A percentile compares a stretch with the other conserved stretches of the same genome.
Evolutionary conservation across 1,284 basidiomycete species (phyloP).

Genomic region (Rhodotorula sp.): DNA sequence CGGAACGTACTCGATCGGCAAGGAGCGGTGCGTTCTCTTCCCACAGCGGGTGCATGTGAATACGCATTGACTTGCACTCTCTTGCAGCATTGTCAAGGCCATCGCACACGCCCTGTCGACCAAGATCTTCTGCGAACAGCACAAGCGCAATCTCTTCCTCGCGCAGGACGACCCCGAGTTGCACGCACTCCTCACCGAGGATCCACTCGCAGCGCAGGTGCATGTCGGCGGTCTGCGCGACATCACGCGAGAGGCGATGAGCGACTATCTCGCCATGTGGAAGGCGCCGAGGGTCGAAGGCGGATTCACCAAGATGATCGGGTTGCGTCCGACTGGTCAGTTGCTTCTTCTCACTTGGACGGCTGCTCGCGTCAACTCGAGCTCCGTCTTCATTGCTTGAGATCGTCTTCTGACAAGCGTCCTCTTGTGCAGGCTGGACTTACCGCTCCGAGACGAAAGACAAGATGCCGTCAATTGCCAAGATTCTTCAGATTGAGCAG

Average conservation of each 20-base stretch:
- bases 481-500: slow-evolving; percentile 42
- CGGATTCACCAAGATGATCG: slow-evolving; percentile 72
- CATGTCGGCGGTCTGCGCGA: slow-evolving; percentile 81
- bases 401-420: background rate
- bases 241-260: slow-evolving; percentile 72
- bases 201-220: slow-evolving; percentile 75
- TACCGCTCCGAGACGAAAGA: slow-evolving; percentile 44
- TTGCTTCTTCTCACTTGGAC: background rate
- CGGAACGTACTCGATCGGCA: slow-evolving; percentile 95
- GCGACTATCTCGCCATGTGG: slow-evolving; percentile 73
- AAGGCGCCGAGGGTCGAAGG: slow-evolving; percentile 55
- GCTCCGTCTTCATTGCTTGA: background rate
- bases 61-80: background rate
- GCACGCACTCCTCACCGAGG: slow-evolving; percentile 70
- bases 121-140: slow-evolving; percentile 86
- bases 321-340: slow-evolving; percentile 81
- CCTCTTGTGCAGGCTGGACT: slow-evolving; percentile 42
- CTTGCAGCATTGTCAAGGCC: slow-evolving; percentile 76
- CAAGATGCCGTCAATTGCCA: slow-evolving; percentile 49
- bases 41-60: no score
- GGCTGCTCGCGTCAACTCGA: background rate
- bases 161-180: slow-evolving; percentile 83
- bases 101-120: slow-evolving; percentile 77
- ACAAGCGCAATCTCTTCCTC: slow-evolving; percentile 74
- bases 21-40: slow-evolving; percentile 64